Percentiles rank a stretch among this genome's conserved stretches.
phyloP scores from a whole-genome alignment of 768 basidiomycete species.

The Pleurotus cornucopiae region DNA sequence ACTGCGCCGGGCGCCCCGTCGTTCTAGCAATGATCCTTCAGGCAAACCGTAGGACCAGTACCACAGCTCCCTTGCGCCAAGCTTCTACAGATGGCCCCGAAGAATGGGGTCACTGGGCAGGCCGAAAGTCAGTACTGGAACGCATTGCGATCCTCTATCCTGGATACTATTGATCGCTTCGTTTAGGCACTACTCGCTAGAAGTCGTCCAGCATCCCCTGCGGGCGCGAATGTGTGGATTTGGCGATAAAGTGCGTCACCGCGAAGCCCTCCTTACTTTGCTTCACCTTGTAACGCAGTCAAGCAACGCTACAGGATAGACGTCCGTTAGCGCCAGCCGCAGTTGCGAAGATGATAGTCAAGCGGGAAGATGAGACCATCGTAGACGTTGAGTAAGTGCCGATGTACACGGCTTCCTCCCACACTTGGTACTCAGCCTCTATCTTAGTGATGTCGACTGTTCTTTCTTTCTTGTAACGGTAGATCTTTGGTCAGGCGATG shows the following conservation, averaged over 20 bases:
- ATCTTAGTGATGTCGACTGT: slow-evolving; percentile 70
- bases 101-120: slow-evolving; percentile 69
- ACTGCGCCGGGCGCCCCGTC: not conserved
- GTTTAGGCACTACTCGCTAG: slow-evolving; percentile 73
- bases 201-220: slow-evolving; percentile 83
- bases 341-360: slow-evolving; percentile 78
- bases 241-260: slow-evolving; percentile 76
- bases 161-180: slow-evolving; percentile 13
- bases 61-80: slow-evolving; percentile 26
- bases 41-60: slow-evolving; percentile 40
- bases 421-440: slow-evolving; percentile 10
- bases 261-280: slow-evolving; percentile 11
- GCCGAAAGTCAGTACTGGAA: slow-evolving; percentile 48
- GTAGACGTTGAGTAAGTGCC: slow-evolving; percentile 73
- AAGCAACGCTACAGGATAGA: slow-evolving; percentile 61
- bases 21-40: slow-evolving; percentile 59
- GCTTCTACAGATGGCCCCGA: slow-evolving; percentile 40
- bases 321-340: slow-evolving; percentile 90
- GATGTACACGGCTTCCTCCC: not conserved
- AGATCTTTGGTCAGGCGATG: slow-evolving; percentile 89
- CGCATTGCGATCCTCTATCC: slow-evolving; percentile 2
- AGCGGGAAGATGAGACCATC: slow-evolving; percentile 58
- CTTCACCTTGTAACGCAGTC: slow-evolving; percentile 11
- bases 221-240: slow-evolving; percentile 96
- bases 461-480: slow-evolving; percentile 89